These are phyloP conservation scores for Bocquillonia castaneifolia DNA, from an alignment of 441 rosid species.

Conservation along the genomic window DNA sequence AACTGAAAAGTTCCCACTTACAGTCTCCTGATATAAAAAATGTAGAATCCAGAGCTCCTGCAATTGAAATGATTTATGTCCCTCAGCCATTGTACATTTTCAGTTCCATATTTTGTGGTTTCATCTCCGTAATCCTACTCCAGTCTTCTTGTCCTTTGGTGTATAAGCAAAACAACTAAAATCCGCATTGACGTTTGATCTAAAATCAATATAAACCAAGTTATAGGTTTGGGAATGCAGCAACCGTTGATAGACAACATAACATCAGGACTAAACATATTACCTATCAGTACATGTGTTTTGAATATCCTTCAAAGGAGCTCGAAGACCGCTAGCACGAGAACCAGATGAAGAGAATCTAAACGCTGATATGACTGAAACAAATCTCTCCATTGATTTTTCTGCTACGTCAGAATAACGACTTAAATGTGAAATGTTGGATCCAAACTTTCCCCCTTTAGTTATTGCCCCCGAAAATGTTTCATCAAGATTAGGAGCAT, in stretches of 20 bases:
- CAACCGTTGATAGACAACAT: not conserved
- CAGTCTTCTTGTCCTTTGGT: conserved; percentile 34
- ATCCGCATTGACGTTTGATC: conserved; percentile 43
- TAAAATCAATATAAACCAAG: conserved; percentile 26
- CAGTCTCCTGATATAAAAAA: not conserved
- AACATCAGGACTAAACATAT: conserved; percentile 11
- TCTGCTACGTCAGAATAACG: conserved; percentile 71
- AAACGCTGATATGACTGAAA: conserved; percentile 64
- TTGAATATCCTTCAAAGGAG: conserved; percentile 67
- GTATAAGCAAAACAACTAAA: conserved; percentile 59
- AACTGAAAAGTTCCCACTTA: conserved; percentile 1
- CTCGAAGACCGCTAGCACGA: conserved; percentile 87
- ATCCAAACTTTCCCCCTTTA: conserved; percentile 58
- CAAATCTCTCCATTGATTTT: conserved; percentile 68
- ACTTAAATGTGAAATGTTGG: conserved; percentile 63
- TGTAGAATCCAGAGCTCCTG: conserved; percentile 15
- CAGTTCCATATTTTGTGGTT: conserved; percentile 1
- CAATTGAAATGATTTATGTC: not conserved
- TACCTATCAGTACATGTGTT: conserved; percentile 51
- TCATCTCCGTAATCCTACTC: conserved; percentile 39
- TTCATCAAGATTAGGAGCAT: conserved; percentile 28
- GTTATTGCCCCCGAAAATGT: conserved; percentile 22
- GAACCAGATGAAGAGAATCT: conserved; percentile 57
- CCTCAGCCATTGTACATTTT: conserved; percentile 10
- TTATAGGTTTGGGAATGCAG: conserved; percentile 13